Percentiles rank a stretch among this genome's conserved stretches.
phyloP scores from a whole-genome alignment of 2,329 filamentous ascomycete species.

The Penicillium sp. region DNA sequence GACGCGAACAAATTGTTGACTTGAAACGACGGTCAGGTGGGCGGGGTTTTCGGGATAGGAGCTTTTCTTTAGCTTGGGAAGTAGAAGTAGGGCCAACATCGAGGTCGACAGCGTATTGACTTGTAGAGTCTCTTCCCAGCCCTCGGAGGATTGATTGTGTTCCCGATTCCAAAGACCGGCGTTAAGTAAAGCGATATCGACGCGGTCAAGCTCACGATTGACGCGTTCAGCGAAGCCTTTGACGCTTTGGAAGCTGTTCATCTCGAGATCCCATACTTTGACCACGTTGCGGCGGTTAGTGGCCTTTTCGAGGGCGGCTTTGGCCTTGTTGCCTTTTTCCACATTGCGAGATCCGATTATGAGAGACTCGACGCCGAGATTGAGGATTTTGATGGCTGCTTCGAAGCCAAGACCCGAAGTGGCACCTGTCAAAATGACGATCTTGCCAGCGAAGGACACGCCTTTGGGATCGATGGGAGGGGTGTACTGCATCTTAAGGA shows the following conservation, averaged over 20 bases:
- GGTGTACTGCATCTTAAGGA: constrained; percentile 34
- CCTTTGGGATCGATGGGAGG: constrained; percentile 39
- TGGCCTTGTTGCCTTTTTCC: constrained; percentile 45
- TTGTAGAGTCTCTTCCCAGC: constrained; percentile 56
- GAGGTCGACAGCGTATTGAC: constrained; percentile 60
- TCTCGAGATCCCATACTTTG: constrained; percentile 49
- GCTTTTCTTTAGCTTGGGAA: constrained; percentile 47
- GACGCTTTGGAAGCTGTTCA: constrained; percentile 49
- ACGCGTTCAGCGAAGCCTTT: constrained; percentile 43
- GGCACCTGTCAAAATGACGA: constrained; percentile 52
- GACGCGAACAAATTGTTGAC: constrained; percentile 40
- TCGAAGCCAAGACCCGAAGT: constrained; percentile 54
- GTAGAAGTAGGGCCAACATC: constrained; percentile 54
- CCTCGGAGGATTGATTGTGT: constrained; percentile 42
- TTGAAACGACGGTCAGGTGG: constrained; percentile 49
- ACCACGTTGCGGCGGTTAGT: constrained; percentile 37
- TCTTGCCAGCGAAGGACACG: constrained; percentile 47
- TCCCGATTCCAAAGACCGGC: constrained; percentile 45
- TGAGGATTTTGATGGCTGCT: constrained; percentile 50
- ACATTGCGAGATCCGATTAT: constrained; percentile 50
- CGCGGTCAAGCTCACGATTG: constrained; percentile 35
- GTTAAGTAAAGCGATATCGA: constrained; percentile 51
- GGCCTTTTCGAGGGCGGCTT: constrained; percentile 39
- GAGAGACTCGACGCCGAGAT: constrained; percentile 43
- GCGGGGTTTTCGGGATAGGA: constrained; percentile 33